A percentile compares a stretch with the other conserved stretches of the same genome.
Conservation (phyloP, 495 filamentous ascomycete genomes). For the Penicillium coprophilum region DNA sequence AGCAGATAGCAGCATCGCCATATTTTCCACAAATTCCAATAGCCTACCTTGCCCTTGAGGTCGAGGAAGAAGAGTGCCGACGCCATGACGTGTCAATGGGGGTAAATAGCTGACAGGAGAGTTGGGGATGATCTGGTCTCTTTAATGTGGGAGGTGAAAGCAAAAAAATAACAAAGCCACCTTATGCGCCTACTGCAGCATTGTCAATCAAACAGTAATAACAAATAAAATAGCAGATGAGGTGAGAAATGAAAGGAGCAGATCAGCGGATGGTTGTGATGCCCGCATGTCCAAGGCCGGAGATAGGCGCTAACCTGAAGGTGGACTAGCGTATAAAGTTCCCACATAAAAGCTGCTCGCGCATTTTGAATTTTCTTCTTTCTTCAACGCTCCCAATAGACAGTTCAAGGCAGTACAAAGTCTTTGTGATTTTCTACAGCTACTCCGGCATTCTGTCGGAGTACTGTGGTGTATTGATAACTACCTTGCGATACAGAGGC, state of each 20-base stretch:
- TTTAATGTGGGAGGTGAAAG: slow-evolving; percentile 7
- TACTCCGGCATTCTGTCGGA: slow-evolving; percentile 68
- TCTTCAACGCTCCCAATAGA: slow-evolving; percentile 77
- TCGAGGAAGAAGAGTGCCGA: slow-evolving; percentile 99
- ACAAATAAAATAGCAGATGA: slow-evolving; percentile 4
- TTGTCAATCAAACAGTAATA: slow-evolving; percentile 5
- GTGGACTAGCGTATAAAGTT: slow-evolving; percentile 34
- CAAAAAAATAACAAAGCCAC: slow-evolving; percentile 14
- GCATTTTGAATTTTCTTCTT: slow-evolving; percentile 34
- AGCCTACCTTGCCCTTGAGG: slow-evolving; percentile 94
- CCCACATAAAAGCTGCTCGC: slow-evolving; percentile 34
- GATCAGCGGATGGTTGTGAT: slow-evolving; percentile 10
- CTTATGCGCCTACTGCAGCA: slow-evolving; percentile 18
- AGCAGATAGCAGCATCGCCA: background rate
- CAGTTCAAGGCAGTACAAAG: slow-evolving; percentile 77
- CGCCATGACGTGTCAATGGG: slow-evolving; percentile 65
- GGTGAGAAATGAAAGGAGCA: slow-evolving; percentile 4
- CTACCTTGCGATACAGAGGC: slow-evolving; percentile 78
- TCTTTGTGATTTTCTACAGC: slow-evolving; percentile 47
- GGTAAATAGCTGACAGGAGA: slow-evolving; percentile 13
- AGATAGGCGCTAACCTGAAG: slow-evolving; percentile 21
- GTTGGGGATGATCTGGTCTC: slow-evolving; percentile 19
- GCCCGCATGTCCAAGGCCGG: slow-evolving; percentile 12
- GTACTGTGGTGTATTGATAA: slow-evolving; percentile 58
- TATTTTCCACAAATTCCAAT: background rate